Base-by-base conservation (phyloP, 1,139 yeast genomes). In the Geotrichum carabidarum region DNA sequence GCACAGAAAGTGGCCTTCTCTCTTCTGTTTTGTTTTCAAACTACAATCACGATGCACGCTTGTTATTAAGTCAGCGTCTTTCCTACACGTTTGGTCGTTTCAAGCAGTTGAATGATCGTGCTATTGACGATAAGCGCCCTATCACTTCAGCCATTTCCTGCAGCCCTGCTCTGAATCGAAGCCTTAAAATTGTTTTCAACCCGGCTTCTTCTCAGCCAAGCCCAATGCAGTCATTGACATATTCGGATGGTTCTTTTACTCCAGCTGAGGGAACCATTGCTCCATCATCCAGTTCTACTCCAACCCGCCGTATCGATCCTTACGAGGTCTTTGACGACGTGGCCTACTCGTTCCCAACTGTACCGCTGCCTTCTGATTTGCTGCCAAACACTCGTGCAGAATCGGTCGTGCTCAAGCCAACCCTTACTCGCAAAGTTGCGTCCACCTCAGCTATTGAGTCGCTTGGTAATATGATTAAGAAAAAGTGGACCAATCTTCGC, bases 311-410 rank as follows among this genome's bases (percentile, higher is more conserved):
- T 6, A 62, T 67, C n/a, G 65, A 83, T 67, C 82, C 90, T 0
- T 86, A 77, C 68, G 95, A 86, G 63, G 79, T 86, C 4, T 80
- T 86, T 61, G 95, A 86, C 66, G 93, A 85, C 61, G 84, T 88
- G 1, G 81, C 85, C 22, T 86, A 86, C 66, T 78, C 85, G 1
- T 79, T 65, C 49, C 67, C 67, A 0, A 59, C 63, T 3, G 55
- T 58, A 40, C 57, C 63, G 8, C 58, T 61, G 7, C 60, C 60
- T 9, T 48, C 56, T 22, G 57, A 53, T 15, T 22, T 42, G 56
- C 44, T 42, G 14, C 17, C 34, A 7, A 47, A 7, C n/a, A n/a
- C 18, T 7, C 48, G 12, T 14, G 6, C 41, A 5, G 49, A n/a
- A 7, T n/a, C 36, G 40, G 40, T 37, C 11, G 32, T 14, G 27